These are phyloP conservation scores for Talaromyces liani DNA, from an alignment of 495 filamentous ascomycete species.

Conservation along the genomic window DNA sequence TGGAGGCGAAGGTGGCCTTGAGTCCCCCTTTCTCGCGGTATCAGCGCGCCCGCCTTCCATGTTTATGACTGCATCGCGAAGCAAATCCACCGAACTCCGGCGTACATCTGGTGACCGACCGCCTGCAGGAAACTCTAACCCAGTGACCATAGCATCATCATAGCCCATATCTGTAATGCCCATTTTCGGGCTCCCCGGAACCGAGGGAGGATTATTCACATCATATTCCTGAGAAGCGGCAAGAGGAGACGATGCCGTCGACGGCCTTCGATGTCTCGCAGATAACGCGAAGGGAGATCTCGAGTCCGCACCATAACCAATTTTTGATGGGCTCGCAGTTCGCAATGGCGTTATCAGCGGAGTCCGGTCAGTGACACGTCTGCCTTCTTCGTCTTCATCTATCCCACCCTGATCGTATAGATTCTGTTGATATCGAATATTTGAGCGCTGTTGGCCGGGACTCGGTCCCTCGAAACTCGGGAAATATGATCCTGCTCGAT, in stretches of 20 bases:
- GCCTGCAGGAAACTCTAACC: slow-evolving; percentile 33
- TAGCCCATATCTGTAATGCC: slow-evolving; percentile 53
- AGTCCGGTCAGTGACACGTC: slow-evolving; percentile 38
- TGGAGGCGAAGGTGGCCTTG: slow-evolving; percentile 25
- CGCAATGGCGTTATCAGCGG: slow-evolving; percentile 29
- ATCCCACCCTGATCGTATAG: slow-evolving; percentile 11
- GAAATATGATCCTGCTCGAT: slow-evolving; percentile 21
- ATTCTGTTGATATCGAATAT: slow-evolving; percentile 11
- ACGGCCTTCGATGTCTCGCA: slow-evolving; percentile 21
- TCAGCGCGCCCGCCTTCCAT: slow-evolving; percentile 41
- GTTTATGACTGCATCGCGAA: slow-evolving; percentile 47
- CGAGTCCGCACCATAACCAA: slow-evolving; percentile 32
- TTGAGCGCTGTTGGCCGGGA: slow-evolving; percentile 10
- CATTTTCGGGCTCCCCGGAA: slow-evolving; percentile 66
- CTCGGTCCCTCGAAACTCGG: slow-evolving; percentile 18
- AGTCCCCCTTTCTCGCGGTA: slow-evolving; percentile 14
- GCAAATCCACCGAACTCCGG: slow-evolving; percentile 24
- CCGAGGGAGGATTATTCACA: slow-evolving; percentile 95
- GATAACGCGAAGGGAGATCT: slow-evolving; percentile 22
- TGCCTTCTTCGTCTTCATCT: slow-evolving; percentile 40
- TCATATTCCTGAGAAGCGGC: slow-evolving; percentile 50
- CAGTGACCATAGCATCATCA: slow-evolving; percentile 69
- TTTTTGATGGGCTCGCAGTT: slow-evolving; percentile 15
- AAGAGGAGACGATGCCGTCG: slow-evolving; percentile 27
- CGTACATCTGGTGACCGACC: slow-evolving; percentile 19